Percentiles rank a stretch among this genome's conserved stretches.
Evolutionary conservation across 176 grass and related monocot genomes (phyloP).

Genomic region (Aegilops tauschii): DNA sequence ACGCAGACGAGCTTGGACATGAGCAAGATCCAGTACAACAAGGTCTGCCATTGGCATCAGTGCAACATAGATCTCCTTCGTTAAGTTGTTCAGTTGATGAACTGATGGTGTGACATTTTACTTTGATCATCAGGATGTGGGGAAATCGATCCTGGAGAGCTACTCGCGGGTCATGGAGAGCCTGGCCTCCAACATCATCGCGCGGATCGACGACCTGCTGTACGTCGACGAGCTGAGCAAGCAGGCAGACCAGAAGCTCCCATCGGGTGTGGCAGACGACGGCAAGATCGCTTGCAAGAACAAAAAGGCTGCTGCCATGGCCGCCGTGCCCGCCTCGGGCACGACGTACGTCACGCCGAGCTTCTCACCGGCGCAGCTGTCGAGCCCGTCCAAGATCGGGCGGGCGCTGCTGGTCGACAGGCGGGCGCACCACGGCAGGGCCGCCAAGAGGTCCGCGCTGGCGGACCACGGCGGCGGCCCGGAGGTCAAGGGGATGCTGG

Average conservation of each 20-base stretch:
- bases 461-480: background rate
- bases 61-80: background rate
- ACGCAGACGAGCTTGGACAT: slow-evolving; percentile 68
- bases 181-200: slow-evolving; percentile 70
- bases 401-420: slow-evolving; percentile 53
- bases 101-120: background rate
- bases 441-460: slow-evolving; percentile 15
- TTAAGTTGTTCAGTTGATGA: background rate
- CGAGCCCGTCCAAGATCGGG: slow-evolving; percentile 56
- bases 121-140: slow-evolving; percentile 53
- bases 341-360: slow-evolving; percentile 48
- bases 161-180: slow-evolving; percentile 85
- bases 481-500: slow-evolving; percentile 27
- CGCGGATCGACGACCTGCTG: slow-evolving; percentile 70
- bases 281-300: slow-evolving; percentile 10
- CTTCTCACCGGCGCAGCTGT: slow-evolving; percentile 49
- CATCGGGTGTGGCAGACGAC: background rate
- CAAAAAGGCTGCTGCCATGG: background rate
- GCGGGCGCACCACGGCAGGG: slow-evolving; percentile 31
- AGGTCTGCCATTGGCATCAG: slow-evolving; percentile 6
- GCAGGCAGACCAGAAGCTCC: slow-evolving; percentile 32
- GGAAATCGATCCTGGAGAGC: slow-evolving; percentile 76
- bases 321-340: slow-evolving; percentile 55
- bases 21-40: slow-evolving; percentile 86
- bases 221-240: slow-evolving; percentile 52